A percentile compares a stretch with the other conserved stretches of the same genome.
phyloP scores from a whole-genome alignment of 2,329 filamentous ascomycete species.

The Paraphoma chrysanthemicola region DNA sequence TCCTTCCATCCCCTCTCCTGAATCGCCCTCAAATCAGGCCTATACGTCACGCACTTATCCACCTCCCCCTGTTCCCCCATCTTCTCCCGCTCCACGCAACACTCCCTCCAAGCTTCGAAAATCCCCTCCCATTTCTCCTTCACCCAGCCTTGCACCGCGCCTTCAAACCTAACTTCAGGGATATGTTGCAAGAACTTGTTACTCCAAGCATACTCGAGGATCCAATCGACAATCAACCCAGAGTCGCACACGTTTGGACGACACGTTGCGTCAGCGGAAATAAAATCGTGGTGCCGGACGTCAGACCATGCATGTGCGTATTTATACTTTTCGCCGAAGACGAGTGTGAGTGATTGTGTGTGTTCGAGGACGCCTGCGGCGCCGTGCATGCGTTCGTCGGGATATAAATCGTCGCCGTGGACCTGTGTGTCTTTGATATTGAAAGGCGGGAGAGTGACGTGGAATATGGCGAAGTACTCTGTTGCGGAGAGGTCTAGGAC shows the following conservation, averaged over 20 bases:
- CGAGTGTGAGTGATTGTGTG: slow-evolving; percentile 5
- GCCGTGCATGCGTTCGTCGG: neutral
- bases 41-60: too few species aligned
- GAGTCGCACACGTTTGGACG: slow-evolving; percentile 5
- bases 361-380: slow-evolving; percentile 10
- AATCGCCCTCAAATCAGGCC: neutral
- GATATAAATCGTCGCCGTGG: neutral
- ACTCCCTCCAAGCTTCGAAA: neutral
- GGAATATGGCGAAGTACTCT: slow-evolving; percentile 21
- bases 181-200: slow-evolving; percentile 11
- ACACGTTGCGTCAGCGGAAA: neutral
- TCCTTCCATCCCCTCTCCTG: neutral
- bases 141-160: slow-evolving; percentile 23
- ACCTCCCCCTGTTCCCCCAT: too few species aligned
- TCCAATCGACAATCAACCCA: slow-evolving; percentile 19
- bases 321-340: slow-evolving; percentile 8
- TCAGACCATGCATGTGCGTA: slow-evolving; percentile 13
- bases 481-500: slow-evolving; percentile 10
- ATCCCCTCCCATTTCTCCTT: slow-evolving; percentile 19
- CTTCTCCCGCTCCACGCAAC: too few species aligned
- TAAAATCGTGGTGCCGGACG: neutral
- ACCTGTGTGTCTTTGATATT: neutral
- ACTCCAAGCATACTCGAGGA: slow-evolving; percentile 17
- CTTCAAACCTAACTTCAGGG: slow-evolving; percentile 6
- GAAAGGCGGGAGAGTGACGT: slow-evolving; percentile 17